Percentiles rank a stretch among this genome's conserved stretches.
phyloP scores from a whole-genome alignment of 768 basidiomycete species.

The Rubroboletus pulcherrimus region DNA sequence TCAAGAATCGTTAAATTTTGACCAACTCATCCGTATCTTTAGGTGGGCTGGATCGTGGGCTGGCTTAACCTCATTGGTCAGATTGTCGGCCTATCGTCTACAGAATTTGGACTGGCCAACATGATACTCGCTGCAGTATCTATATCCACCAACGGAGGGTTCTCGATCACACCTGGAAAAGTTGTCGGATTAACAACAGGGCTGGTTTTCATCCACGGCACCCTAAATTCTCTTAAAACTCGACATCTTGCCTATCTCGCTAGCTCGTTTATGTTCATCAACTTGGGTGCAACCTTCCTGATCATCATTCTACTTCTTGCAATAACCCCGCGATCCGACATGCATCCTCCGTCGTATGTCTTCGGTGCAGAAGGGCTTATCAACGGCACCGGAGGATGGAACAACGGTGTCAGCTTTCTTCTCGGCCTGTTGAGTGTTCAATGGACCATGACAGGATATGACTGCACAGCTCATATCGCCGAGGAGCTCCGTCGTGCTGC shows the following conservation, averaged over 20 bases:
- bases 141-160: slow-evolving; percentile 29
- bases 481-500: slow-evolving; percentile 55
- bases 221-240: slow-evolving; percentile 43
- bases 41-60: slow-evolving; percentile 30
- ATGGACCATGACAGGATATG: slow-evolving; percentile 41
- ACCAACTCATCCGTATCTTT: neutral
- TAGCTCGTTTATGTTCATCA: slow-evolving; percentile 42
- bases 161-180: slow-evolving; percentile 35
- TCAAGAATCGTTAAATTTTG: neutral
- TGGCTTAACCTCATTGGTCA: slow-evolving; percentile 34
- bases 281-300: slow-evolving; percentile 39
- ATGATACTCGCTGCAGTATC: slow-evolving; percentile 32
- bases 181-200: slow-evolving; percentile 40
- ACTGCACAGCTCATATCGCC: slow-evolving; percentile 24
- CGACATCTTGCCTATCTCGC: slow-evolving; percentile 33
- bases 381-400: slow-evolving; percentile 43
- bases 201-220: slow-evolving; percentile 39
- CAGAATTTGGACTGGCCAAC: slow-evolving; percentile 35
- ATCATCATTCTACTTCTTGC: slow-evolving; percentile 43
- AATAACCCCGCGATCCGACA: slow-evolving; percentile 44
- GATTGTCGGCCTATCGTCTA: slow-evolving; percentile 30
- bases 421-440: slow-evolving; percentile 46
- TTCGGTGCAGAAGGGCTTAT: slow-evolving; percentile 43
- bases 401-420: slow-evolving; percentile 40
- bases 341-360: slow-evolving; percentile 56